Percentiles rank a stretch among this genome's conserved stretches.
Evolutionary conservation across 306 rosid genomes (phyloP).

Genomic region (Dryas alaskensis): DNA sequence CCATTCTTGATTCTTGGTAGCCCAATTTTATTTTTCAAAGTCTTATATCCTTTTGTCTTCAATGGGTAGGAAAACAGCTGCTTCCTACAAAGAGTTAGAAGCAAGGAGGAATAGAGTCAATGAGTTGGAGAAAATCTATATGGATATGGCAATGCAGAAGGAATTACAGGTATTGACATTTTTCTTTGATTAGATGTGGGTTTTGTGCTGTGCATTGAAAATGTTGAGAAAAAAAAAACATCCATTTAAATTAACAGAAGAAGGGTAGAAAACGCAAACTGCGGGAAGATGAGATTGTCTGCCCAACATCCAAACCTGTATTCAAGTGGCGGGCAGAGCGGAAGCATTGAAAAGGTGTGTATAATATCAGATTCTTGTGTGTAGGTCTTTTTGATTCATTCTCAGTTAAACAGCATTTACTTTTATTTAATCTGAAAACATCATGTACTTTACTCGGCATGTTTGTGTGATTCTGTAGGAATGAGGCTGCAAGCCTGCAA

Average conservation of each 20-base stretch:
- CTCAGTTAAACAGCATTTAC: not conserved
- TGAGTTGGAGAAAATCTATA: conserved; percentile 62
- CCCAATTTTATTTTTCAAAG: not conserved
- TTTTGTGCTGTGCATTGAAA: not conserved
- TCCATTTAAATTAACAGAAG: conserved; percentile 29
- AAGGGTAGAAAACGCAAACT: conserved; percentile 76
- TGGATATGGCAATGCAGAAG: conserved; percentile 69
- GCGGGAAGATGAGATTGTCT: conserved; percentile 64
- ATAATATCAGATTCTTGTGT: not conserved
- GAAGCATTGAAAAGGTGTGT: conserved; percentile 45
- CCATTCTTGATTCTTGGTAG: not conserved
- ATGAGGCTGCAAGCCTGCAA: not conserved
- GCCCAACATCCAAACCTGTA: conserved; percentile 54
- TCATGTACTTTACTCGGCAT: not conserved
- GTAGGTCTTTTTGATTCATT: not conserved
- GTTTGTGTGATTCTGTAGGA: not conserved
- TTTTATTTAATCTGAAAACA: not conserved
- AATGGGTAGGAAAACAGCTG: conserved; percentile 48
- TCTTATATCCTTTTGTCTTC: not conserved
- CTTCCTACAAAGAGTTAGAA: conserved; percentile 58
- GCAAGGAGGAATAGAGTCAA: conserved; percentile 60
- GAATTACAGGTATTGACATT: conserved; percentile 64
- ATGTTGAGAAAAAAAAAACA: not conserved
- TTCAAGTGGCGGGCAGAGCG: conserved; percentile 82
- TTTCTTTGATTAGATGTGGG: not conserved